These are phyloP conservation scores for Colletotrichum sansevieriae DNA, from an alignment of 2,329 filamentous ascomycete genomes.

Conservation along the genomic window DNA sequence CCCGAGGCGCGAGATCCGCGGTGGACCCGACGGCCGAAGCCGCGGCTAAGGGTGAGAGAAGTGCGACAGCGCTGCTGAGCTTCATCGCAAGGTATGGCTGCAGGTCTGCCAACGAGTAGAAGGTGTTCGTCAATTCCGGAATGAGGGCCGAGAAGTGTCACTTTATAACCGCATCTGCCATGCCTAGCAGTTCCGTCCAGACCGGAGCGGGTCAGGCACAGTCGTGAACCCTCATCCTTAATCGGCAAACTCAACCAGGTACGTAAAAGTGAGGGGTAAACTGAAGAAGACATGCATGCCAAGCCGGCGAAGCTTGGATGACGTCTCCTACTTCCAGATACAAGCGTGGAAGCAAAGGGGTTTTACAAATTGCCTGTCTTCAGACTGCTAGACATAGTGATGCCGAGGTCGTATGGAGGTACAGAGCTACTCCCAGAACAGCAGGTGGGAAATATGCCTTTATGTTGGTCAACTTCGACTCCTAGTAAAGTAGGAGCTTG, in stretches of 20 bases:
- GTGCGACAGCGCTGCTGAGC: conserved; percentile 17
- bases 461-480: not conserved
- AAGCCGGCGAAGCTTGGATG: conserved; percentile 27
- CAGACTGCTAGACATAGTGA: not conserved
- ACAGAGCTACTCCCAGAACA: conserved; percentile 34
- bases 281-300: conserved; percentile 31
- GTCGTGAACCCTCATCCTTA: not conserved
- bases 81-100: conserved; percentile 30
- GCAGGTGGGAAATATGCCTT: conserved; percentile 30
- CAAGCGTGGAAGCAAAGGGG: no score
- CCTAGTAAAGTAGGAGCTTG: conserved; percentile 11
- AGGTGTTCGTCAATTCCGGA: not conserved
- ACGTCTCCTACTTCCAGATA: conserved; percentile 11
- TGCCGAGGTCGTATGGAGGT: conserved; percentile 26
- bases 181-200: not conserved
- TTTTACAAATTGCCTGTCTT: no score
- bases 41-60: conserved; percentile 20
- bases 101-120: not conserved
- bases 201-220: not conserved
- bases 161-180: not conserved
- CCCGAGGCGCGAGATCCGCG: not conserved
- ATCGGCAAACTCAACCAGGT: not conserved
- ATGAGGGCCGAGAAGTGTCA: not conserved
- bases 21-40: conserved; percentile 7
- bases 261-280: conserved; percentile 33